phyloP scores from a whole-genome alignment of 306 rosid genomes.

The Vachellia pachyceras region DNA sequence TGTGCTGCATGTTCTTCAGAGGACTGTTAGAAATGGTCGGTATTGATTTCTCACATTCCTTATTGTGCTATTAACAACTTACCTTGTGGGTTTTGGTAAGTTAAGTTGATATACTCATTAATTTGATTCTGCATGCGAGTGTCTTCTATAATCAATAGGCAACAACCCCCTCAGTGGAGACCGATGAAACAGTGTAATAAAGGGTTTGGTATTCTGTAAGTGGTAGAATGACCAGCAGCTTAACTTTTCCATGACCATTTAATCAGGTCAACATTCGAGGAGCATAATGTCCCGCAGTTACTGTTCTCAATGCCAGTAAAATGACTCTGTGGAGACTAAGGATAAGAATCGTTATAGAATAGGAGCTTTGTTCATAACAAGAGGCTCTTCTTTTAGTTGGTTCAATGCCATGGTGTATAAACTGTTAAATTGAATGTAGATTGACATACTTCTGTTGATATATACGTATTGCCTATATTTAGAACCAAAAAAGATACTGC shows the following conservation, averaged over 20 bases:
- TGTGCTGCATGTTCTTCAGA: too few species aligned
- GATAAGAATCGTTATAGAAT: not conserved
- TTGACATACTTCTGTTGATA: not conserved
- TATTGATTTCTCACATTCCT: not conserved
- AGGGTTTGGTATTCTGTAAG: not conserved
- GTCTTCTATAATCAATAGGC: not conserved
- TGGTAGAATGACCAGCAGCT: not conserved
- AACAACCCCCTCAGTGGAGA: not conserved
- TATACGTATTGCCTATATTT: too few species aligned
- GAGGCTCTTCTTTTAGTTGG: not conserved
- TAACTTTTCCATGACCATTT: not conserved
- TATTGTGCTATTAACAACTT: not conserved
- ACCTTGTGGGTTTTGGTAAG: conserved; percentile 12
- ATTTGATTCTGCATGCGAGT: too few species aligned
- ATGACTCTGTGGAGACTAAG: not conserved
- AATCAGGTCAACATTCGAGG: not conserved
- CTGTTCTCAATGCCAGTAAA: not conserved
- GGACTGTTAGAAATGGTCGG: too few species aligned
- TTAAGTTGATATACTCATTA: not conserved
- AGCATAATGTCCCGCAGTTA: not conserved
- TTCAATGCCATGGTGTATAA: not conserved
- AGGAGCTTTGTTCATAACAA: not conserved
- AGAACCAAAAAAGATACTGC: not conserved
- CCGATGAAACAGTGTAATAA: not conserved
- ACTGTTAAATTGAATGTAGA: not conserved